Conservation (phyloP, 2,329 filamentous ascomycete genomes). For the Fusarium piperis region DNA sequence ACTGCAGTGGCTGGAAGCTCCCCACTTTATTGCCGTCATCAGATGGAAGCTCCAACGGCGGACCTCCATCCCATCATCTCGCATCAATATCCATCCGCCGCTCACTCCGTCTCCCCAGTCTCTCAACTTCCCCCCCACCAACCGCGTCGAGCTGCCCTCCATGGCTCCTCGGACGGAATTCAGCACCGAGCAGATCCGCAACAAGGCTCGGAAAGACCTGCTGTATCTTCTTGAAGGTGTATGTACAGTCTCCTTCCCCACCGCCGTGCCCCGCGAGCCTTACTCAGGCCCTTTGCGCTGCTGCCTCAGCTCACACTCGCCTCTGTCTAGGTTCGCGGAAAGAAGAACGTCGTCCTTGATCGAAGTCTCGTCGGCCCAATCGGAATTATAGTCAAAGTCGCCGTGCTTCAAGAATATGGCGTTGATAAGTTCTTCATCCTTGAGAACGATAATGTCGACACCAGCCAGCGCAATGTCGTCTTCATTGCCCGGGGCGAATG, state of each 20-base stretch:
- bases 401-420: conserved; percentile 94
- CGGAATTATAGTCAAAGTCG: conserved; percentile 93
- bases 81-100: background rate
- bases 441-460: conserved; percentile 94
- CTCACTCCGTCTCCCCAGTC: background rate
- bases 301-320: conserved; percentile 16
- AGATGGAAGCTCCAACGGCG: conserved; percentile 23
- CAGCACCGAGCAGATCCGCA: conserved; percentile 78
- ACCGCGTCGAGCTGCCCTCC: conserved; percentile 55
- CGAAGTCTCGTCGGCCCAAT: conserved; percentile 89
- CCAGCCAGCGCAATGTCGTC: conserved; percentile 92
- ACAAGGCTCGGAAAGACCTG: conserved; percentile 87
- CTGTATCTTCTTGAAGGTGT: conserved; percentile 93
- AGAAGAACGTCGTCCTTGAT: conserved; percentile 98
- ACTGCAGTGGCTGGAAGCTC: conserved; percentile 2
- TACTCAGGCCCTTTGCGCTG: background rate
- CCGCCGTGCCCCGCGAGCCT: conserved; percentile 24
- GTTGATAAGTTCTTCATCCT: conserved; percentile 98
- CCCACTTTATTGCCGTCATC: conserved; percentile 37
- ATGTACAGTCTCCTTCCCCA: conserved; percentile 62
- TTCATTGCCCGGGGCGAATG: conserved; percentile 94
- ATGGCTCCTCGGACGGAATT: conserved; percentile 79
- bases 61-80: conserved; percentile 3
- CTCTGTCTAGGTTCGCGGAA: conserved; percentile 84
- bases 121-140: conserved; percentile 17